Base-by-base conservation (phyloP, 768 basidiomycete species). In the Fibroporia radiculosa region DNA sequence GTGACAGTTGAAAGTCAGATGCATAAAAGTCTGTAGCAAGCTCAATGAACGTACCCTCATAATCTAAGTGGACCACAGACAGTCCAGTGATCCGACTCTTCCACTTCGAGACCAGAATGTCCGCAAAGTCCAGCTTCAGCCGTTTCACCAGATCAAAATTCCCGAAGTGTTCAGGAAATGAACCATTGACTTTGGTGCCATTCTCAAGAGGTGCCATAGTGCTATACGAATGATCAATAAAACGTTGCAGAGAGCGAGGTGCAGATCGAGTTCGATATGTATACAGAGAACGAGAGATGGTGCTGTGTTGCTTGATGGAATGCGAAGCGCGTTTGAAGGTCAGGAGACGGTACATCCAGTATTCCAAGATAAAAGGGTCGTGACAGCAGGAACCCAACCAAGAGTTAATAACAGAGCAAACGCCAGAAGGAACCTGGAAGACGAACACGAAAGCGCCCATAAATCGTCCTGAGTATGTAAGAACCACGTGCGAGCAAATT, bases 101-200 rank as follows among this genome's bases (percentile, higher is more conserved):
- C 89, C 91, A 96, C 65, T 92, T 95, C 7, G 86, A 87, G 34
- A 95, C 71, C 14, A 71, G 71, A 32, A 93, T 78, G 48, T 92
- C 88, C 8, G 84, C 82, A 52, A 80, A 91, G 52, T 83, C 81
- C 35, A 93, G 69, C 55, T 84, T 79, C 57, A 91, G 67, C 16
- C 75, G 73, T 58, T 81, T 82, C 46, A 93, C 65, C 29, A 92
- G 74, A 65, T 95, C 88, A 58, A 90, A 95, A 60, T 92, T 86
- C 39, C 84, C 88, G 55, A 74, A 79, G 19, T 44, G 48, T 18
- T 48, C 50, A 3, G 33, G 26, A 14, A 34, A 19, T 12, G 14
- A 32, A 7, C 29, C 23, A 27, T 36, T 40, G 11, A 19, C 12
- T 20, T 36, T 11, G 10, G 31, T 27, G 20, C 45, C 47, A 25